A percentile compares a stretch with the other conserved stretches of the same genome.
phyloP scores from a whole-genome alignment of 2,329 filamentous ascomycete genomes.

The Aspergillus alliaceus region DNA sequence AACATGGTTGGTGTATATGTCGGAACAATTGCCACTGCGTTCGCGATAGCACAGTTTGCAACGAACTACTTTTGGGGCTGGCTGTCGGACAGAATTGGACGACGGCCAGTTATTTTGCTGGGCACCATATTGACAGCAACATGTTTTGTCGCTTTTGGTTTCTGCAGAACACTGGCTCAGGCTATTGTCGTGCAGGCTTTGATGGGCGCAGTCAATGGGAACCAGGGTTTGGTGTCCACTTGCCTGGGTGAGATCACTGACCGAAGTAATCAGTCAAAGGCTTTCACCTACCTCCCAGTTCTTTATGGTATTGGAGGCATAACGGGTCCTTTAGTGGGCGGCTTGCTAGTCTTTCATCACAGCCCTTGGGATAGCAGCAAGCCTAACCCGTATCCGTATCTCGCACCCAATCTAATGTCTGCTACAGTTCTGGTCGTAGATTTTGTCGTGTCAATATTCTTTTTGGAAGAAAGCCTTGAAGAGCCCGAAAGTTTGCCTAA shows the following conservation, averaged over 20 bases:
- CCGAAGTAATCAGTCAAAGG: slow-evolving; percentile 86
- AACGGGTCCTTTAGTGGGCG: slow-evolving; percentile 87
- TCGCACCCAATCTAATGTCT: slow-evolving; percentile 78
- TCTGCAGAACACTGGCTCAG: slow-evolving; percentile 80
- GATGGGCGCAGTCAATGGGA: slow-evolving; percentile 94
- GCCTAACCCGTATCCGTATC: slow-evolving; percentile 71
- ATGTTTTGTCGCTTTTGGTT: slow-evolving; percentile 84
- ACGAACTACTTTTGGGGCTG: slow-evolving; percentile 94
- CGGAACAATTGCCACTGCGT: slow-evolving; percentile 83
- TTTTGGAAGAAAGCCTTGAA: slow-evolving; percentile 83
- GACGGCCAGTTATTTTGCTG: slow-evolving; percentile 78
- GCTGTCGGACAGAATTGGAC: slow-evolving; percentile 73
- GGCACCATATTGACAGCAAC: slow-evolving; percentile 80
- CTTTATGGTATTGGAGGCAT: slow-evolving; percentile 96
- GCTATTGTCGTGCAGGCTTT: slow-evolving; percentile 80
- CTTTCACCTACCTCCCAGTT: slow-evolving; percentile 91
- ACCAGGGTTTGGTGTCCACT: slow-evolving; percentile 89
- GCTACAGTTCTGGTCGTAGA: slow-evolving; percentile 71
- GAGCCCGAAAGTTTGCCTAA: slow-evolving; percentile 62
- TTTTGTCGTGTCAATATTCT: slow-evolving; percentile 71
- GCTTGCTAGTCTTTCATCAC: slow-evolving; percentile 69
- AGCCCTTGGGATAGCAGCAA: slow-evolving; percentile 55
- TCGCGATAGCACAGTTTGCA: slow-evolving; percentile 86
- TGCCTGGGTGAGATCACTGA: slow-evolving; percentile 95
- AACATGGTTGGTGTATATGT: slow-evolving; percentile 81